phyloP scores from a whole-genome alignment of 2,329 filamentous ascomycete genomes.

The Hypocrella siamensis region DNA sequence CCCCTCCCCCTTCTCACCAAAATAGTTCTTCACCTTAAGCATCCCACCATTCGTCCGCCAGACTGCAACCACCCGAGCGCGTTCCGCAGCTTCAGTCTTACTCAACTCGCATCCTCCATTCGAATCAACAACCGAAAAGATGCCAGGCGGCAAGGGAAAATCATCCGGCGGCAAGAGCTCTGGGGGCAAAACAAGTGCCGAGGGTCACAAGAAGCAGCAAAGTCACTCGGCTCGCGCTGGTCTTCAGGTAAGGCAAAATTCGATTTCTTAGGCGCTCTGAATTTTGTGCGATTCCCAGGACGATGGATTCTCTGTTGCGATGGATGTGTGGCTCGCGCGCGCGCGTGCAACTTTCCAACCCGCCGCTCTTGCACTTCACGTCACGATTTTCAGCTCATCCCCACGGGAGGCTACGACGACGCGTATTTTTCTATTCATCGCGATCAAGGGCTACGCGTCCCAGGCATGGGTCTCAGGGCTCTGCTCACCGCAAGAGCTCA shows the following conservation, averaged over 20 bases:
- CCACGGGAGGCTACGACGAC: too few species aligned
- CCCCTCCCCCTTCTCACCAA: too few species aligned
- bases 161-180: constrained; percentile 77
- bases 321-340: too few species aligned
- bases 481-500: too few species aligned
- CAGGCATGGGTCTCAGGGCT: too few species aligned
- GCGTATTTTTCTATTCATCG: too few species aligned
- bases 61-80: not conserved
- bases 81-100: not conserved
- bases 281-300: not conserved
- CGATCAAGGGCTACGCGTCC: too few species aligned
- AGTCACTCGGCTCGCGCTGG: constrained; percentile 93
- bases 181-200: constrained; percentile 56
- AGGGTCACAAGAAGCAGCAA: constrained; percentile 70
- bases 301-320: not conserved
- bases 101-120: not conserved
- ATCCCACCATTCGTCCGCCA: not conserved
- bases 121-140: constrained; percentile 11
- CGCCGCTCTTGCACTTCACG: too few species aligned
- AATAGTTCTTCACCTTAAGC: too few species aligned
- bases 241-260: constrained; percentile 59
- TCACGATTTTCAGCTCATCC: too few species aligned
- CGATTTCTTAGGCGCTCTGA: not conserved
- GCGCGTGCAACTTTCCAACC: too few species aligned
- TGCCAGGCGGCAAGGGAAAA: constrained; percentile 88